Evolutionary conservation across 2,329 filamentous ascomycete species (phyloP), one percentile per base, ranked within the genome.

Genomic region (Onygena corvina): DNA sequence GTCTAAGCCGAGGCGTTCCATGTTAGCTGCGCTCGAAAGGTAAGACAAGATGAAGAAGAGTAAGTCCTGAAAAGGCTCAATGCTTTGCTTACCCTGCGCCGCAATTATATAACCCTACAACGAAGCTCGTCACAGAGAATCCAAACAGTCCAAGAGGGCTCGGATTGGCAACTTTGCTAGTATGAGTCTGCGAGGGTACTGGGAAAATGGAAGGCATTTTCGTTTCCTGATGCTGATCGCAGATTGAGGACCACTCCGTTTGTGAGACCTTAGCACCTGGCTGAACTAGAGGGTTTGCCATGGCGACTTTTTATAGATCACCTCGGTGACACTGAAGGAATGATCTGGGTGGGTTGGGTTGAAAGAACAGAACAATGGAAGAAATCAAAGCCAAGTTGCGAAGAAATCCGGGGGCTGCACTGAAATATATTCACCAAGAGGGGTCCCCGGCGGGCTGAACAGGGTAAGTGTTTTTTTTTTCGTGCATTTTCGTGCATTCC

Each of bases 111-210:
- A 75, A 58, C 21, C 71, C 71, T 30, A 83, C 70, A 11, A 78
- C 71, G 59, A 83, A 81, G 7, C 79, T 81, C 7, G 80, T 81
- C 54, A 80, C 60, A n/a, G 79, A 77, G 64, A 83, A 83, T 65
- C 76, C 77, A 46, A 76, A 73, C 42, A 80, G 70, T 50, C 77
- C 77, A 18, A 80, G 69, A 7, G 77, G 77, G 51, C 76, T 76
- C 42, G 77, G 77, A 61, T 80, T 80, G 60, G 71, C 77, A 58
- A 52, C 48, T 30, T 54, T 50, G 25, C 31, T 36, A 6, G 16
- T n/a, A 33, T 50, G 52, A 1, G 50, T 35, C 42, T 48, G 53
- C 35, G 30, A 35, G 18, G 50, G 44, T 21, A 54, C 50, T 18
- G 50, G 38, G 31, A 52, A 53, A 9, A 50, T 50, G 11, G 50